Percentiles rank a stretch among this genome's conserved stretches.
Evolutionary conservation across 2,329 filamentous ascomycete genomes (phyloP).

Genomic region (Pseudocercospora macadamiae): DNA sequence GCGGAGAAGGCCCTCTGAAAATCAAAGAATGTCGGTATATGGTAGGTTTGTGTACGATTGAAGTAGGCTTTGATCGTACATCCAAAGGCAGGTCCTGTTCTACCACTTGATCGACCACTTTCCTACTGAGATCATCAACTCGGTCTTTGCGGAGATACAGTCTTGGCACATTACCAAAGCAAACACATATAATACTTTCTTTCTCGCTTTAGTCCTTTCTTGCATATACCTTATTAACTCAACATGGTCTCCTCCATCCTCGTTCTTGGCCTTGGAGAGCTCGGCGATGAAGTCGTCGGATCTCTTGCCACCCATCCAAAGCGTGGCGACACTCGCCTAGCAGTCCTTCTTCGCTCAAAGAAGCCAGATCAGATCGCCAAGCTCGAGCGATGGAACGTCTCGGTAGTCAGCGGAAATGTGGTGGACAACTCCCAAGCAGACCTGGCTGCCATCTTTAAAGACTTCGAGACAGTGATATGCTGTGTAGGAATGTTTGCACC

Average conservation of each 20-base stretch:
- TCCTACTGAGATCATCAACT: background rate
- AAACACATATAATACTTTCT: background rate
- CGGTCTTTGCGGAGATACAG: background rate
- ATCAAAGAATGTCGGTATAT: too few species aligned
- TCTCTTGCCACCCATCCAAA: conserved; percentile 54
- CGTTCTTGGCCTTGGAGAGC: conserved; percentile 68
- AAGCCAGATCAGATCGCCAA: conserved; percentile 31
- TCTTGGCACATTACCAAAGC: conserved; percentile 7
- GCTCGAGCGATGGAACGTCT: conserved; percentile 35
- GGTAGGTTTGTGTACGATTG: background rate
- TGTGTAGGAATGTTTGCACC: conserved; percentile 64
- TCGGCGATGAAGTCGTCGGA: conserved; percentile 60
- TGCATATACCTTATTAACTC: background rate
- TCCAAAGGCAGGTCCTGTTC: background rate
- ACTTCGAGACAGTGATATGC: conserved; percentile 60
- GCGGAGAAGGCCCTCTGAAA: background rate
- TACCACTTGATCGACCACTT: background rate
- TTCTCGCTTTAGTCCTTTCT: background rate
- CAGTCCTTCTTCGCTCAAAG: conserved; percentile 58
- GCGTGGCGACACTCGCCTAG: conserved; percentile 34
- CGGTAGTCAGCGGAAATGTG: conserved; percentile 53
- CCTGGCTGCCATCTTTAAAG: conserved; percentile 41
- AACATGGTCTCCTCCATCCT: conserved; percentile 48
- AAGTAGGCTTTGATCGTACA: background rate
- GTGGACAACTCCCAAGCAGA: conserved; percentile 31